These are phyloP conservation scores for Fusarium succisae DNA, from an alignment of 2,329 filamentous ascomycete species.

Conservation along the genomic window DNA sequence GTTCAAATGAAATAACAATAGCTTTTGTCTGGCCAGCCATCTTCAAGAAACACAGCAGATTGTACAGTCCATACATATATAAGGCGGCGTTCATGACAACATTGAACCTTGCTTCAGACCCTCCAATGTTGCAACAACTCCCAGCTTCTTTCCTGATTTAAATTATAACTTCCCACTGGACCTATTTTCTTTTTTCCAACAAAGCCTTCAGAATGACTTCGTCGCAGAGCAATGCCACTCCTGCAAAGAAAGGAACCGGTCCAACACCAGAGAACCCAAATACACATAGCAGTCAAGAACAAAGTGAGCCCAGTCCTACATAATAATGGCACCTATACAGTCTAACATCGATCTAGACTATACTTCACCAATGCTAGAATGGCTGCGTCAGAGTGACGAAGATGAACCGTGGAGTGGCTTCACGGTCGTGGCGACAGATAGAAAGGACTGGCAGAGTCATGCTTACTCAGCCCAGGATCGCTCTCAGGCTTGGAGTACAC, in stretches of 20 bases:
- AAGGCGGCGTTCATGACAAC: not conserved
- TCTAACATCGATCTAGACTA: not conserved
- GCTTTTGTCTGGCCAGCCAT: not conserved
- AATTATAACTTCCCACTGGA: rapidly evolving
- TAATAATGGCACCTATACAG: rapidly evolving
- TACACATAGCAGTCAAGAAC: too few relatives aligned
- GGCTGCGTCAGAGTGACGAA: not conserved
- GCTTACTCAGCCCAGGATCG: rapidly evolving
- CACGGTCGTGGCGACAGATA: rapidly evolving
- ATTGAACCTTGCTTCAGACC: rapidly evolving
- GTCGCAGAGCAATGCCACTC: rapidly evolving
- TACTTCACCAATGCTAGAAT: not conserved
- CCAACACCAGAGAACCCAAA: rapidly evolving
- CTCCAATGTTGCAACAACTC: too few relatives aligned
- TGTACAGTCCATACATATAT: not conserved
- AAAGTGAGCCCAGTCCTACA: rapidly evolving
- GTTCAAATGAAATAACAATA: too few relatives aligned
- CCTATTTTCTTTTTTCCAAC: rapidly evolving
- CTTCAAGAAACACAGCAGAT: not conserved
- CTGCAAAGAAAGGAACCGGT: rapidly evolving
- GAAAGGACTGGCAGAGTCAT: rapidly evolving
- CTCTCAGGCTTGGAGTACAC: not conserved
- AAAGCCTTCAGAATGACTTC: not conserved
- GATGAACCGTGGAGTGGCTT: not conserved
- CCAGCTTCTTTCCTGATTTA: rapidly evolving